Conservation (phyloP, 805 yeast genomes). For the Sugiyamaella lignohabitans region DNA sequence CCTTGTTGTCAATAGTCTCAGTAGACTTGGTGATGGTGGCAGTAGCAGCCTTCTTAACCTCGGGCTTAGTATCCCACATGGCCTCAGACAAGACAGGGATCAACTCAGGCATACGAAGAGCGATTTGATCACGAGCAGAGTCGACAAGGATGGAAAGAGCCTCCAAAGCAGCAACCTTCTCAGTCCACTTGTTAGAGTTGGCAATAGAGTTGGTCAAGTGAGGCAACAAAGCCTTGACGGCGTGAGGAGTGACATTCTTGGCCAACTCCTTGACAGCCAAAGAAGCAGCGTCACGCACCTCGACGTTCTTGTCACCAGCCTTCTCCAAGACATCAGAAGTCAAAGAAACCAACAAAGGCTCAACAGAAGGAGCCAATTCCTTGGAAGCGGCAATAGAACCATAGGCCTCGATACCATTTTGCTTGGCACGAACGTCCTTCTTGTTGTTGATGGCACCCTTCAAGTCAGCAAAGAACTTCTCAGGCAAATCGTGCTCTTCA, state of each 20-base stretch:
- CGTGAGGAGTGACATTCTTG: conserved; percentile 79
- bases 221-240: conserved; percentile 88
- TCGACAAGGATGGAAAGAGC: conserved; percentile 85
- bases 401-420: conserved; percentile 80
- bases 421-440: conserved; percentile 58
- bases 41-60: conserved; percentile 95
- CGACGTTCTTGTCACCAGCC: conserved; percentile 87
- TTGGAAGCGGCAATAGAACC: conserved; percentile 70
- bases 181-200: conserved; percentile 86
- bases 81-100: conserved; percentile 98
- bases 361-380: conserved; percentile 83
- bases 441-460: conserved; percentile 70
- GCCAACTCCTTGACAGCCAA: conserved; percentile 73
- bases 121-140: conserved; percentile 90
- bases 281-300: conserved; percentile 64
- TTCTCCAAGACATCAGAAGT: conserved; percentile 63
- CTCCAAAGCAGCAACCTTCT: conserved; percentile 84
- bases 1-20: conserved; percentile 98
- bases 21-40: conserved; percentile 94
- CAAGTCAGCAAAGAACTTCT: conserved; percentile 73
- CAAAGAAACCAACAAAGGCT: conserved; percentile 85
- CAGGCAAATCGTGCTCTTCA: conserved; percentile 98
- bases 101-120: conserved; percentile 98
- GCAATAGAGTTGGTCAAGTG: conserved; percentile 62
- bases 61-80: conserved; percentile 99